Percentiles rank a stretch among this genome's conserved stretches.
Conservation (phyloP, 306 rosid species). For the Inga laurina region DNA sequence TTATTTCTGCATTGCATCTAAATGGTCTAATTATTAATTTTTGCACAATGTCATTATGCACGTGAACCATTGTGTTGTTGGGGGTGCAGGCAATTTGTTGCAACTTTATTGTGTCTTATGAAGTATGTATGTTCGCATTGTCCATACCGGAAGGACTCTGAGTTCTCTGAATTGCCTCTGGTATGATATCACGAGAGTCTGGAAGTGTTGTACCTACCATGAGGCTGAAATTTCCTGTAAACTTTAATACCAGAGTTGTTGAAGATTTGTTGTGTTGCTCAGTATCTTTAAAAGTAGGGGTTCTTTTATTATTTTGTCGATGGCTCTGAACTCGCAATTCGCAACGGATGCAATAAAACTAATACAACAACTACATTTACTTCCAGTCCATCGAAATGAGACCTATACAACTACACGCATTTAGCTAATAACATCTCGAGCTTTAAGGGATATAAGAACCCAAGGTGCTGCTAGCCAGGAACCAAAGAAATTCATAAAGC, state of each 20-base stretch:
- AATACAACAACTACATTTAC: not conserved
- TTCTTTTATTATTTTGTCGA: not conserved
- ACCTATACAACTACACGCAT: not conserved
- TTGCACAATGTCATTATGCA: not conserved
- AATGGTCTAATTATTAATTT: not conserved
- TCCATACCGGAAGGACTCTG: not conserved
- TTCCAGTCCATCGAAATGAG: not conserved
- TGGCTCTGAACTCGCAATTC: not conserved
- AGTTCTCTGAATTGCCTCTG: not conserved
- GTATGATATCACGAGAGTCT: not conserved
- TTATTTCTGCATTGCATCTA: not conserved
- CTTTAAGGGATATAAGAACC: not conserved
- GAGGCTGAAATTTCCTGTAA: not conserved
- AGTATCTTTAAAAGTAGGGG: not conserved
- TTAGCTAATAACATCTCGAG: not conserved
- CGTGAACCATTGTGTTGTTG: not conserved
- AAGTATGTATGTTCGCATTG: not conserved
- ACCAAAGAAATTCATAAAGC: not conserved
- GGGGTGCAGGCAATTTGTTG: not conserved
- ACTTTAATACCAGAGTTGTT: not conserved
- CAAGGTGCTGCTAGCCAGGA: not conserved
- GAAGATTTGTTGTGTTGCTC: not conserved
- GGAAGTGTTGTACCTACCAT: not conserved
- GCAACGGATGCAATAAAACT: not conserved
- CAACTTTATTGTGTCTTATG: not conserved